phyloP scores from a whole-genome alignment of 768 basidiomycete species.

The Mycena haematopus region DNA sequence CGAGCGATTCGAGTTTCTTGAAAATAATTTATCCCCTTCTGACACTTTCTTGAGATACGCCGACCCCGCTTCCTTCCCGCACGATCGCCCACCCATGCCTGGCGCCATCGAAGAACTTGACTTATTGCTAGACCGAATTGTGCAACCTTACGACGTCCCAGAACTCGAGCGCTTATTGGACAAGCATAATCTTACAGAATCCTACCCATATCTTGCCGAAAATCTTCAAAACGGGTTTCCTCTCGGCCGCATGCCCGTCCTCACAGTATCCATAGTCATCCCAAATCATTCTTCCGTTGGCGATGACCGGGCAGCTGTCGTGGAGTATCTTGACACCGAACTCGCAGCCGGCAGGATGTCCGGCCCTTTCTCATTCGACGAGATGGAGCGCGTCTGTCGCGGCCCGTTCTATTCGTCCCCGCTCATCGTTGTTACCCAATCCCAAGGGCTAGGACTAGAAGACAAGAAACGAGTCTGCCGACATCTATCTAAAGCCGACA shows the following conservation, averaged over 20 bases:
- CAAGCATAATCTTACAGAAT: conserved; percentile 28
- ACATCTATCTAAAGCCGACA: conserved; percentile 29
- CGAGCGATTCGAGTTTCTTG: neutral
- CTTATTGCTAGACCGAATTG: conserved; percentile 31
- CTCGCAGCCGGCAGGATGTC: conserved; percentile 8
- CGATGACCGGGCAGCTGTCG: neutral
- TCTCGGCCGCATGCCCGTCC: conserved; percentile 36
- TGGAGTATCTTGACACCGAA: conserved; percentile 22
- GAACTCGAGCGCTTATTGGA: conserved; percentile 35
- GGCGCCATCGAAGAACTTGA: neutral
- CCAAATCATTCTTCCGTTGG: conserved; percentile 20
- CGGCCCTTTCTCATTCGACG: conserved; percentile 13
- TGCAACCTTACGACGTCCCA: conserved; percentile 38
- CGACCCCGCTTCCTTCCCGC: neutral
- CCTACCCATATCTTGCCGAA: conserved; percentile 37
- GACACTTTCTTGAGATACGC: too few relatives aligned
- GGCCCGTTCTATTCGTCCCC: conserved; percentile 36
- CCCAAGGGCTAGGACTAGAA: conserved; percentile 22
- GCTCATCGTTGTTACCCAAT: conserved; percentile 24
- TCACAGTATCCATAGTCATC: conserved; percentile 4
- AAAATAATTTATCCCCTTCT: neutral
- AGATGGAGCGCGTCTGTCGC: conserved; percentile 30
- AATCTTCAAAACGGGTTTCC: conserved; percentile 42
- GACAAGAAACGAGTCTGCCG: conserved; percentile 29
- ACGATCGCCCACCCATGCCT: neutral